Base-by-base conservation (phyloP, 2,329 filamentous ascomycete genomes). In the Aureobasidium sp. region DNA sequence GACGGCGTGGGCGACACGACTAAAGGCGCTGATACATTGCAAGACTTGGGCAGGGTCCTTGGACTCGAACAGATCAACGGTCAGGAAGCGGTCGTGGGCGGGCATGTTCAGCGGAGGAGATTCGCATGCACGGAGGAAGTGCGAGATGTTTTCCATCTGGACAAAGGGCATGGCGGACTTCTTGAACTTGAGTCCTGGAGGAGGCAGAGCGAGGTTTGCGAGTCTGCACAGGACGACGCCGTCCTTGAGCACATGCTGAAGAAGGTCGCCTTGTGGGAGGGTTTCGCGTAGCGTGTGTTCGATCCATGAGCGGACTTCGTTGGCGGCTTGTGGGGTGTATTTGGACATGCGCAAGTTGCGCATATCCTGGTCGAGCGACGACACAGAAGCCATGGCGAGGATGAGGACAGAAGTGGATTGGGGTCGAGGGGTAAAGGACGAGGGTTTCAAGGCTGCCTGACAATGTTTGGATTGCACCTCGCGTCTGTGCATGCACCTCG, bases 91-190 rank as follows among this genome's bases (percentile, higher is more conserved):
- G 70, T 98, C 93, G 74, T 98, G 93, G 40, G 90, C 84, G 55
- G 88, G 90, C 56, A 98, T 82, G 69, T 84, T 90, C 49, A 98
- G 75, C 0, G 93, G 93, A 22, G 87, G 81, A 47, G 80, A 75
- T 70, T 95, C 88, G 74, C 90, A 95, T 56, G 89, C 90, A 64
- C 81, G 83, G 51, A 98, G 81, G 71, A 96, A 98, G 66, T 95
- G 88, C 4, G 90, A 94, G 65, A 98, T 96, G 68, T 98, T 98
- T 70, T 98, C 93, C 90, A 97, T 97, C 71, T 98, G 93, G 35
- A 97, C 91, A 67, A 98, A 98, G 0, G 93, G 93, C 91, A 97
- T 97, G 35, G 83, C 73, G 1, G 90, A 95, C 66, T 85, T 78
- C 72, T 97, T 97, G 79, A 86, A 97, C 68, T 85, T 89, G 71